These are phyloP conservation scores for Aspergillus diversus DNA, from an alignment of 495 filamentous ascomycete genomes.

Conservation along the genomic window DNA sequence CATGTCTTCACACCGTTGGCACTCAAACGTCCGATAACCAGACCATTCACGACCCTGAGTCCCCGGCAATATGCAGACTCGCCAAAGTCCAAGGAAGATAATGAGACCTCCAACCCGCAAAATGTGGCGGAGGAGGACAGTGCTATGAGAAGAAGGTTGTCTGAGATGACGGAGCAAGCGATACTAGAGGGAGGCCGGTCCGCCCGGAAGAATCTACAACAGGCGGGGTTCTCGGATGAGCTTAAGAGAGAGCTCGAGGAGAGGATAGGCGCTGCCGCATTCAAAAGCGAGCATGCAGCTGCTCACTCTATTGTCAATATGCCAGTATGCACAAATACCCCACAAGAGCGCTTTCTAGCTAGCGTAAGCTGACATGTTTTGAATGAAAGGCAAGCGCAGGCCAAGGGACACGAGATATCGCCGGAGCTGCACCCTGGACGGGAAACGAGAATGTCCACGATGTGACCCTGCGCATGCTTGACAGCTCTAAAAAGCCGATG, in stretches of 20 bases:
- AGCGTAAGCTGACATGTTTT: constrained; percentile 9
- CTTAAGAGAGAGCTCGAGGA: constrained; percentile 75
- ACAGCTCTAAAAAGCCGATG: constrained; percentile 74
- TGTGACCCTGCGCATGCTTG: constrained; percentile 83
- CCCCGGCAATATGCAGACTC: constrained; percentile 27
- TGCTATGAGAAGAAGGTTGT: constrained; percentile 74
- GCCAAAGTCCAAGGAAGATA: constrained; percentile 24
- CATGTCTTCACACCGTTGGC: constrained; percentile 21
- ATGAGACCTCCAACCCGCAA: constrained; percentile 12
- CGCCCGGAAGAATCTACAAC: constrained; percentile 73
- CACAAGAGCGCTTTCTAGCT: constrained; percentile 5
- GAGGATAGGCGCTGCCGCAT: constrained; percentile 70
- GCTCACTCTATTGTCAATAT: constrained; percentile 70
- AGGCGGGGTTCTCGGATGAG: constrained; percentile 87
- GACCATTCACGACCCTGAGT: constrained; percentile 30
- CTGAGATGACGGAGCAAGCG: constrained; percentile 79
- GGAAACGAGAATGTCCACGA: constrained; percentile 76
- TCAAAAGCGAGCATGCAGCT: constrained; percentile 67
- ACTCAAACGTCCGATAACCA: constrained; percentile 18
- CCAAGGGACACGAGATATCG: constrained; percentile 71
- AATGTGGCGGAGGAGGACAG: constrained; percentile 45
- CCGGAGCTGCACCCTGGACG: constrained; percentile 74
- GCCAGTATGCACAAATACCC: constrained; percentile 47
- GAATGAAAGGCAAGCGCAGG: constrained; percentile 60
- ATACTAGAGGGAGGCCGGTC: constrained; percentile 72